Evolutionary conservation across 1,284 basidiomycete genomes (phyloP), one percentile per base, ranked within the genome.

Genomic region (Cryptococcus sp.): DNA sequence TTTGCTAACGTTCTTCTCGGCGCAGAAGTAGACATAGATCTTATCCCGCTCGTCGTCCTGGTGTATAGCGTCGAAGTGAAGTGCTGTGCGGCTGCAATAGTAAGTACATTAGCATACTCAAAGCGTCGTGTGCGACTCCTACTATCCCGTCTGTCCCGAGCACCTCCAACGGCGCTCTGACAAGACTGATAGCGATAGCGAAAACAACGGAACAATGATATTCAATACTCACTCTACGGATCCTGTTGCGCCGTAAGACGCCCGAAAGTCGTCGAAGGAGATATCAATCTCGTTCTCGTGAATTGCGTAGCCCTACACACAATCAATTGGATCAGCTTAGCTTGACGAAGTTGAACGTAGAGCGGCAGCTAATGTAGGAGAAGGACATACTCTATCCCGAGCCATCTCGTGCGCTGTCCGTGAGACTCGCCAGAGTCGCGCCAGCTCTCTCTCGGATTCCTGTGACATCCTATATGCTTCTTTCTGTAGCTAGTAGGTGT

Each of bases 361-460:
- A 30, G 48, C 3, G 27, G 6, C 13, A 22, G 41, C n/a, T 27
- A 20, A n/a, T 39, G 49, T 17, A 38, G 20, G 23, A 27, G 5
- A 40, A 67, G 48, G 13, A 68, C 80, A 55, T 25, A 82, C 81
- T 58, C 94, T 85, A 78, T 99, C 96, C 73, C 88, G 86, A 60
- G 95, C 91, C 58, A 99, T 87, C 81, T 99, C 96, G 78, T 98
- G 93, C 54, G 97, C 90, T 45, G 96, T 99, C 71, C 91, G 83
- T 80, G 94, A 94, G 63, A 99, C 93, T 73, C 94, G 89, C 92
- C 93, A 98, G 70, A 99, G 83, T 72, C 88, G 62, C 15, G 76
- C 75, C 39, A 78, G 63, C 65, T 79, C 78, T 69, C 77, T 63
- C 54, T 76, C 74, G 38, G 60, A 43, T 54, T 74, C 72, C 39